phyloP scores from a whole-genome alignment of 2,329 filamentous ascomycete species.

The Diaporthe sp. region DNA sequence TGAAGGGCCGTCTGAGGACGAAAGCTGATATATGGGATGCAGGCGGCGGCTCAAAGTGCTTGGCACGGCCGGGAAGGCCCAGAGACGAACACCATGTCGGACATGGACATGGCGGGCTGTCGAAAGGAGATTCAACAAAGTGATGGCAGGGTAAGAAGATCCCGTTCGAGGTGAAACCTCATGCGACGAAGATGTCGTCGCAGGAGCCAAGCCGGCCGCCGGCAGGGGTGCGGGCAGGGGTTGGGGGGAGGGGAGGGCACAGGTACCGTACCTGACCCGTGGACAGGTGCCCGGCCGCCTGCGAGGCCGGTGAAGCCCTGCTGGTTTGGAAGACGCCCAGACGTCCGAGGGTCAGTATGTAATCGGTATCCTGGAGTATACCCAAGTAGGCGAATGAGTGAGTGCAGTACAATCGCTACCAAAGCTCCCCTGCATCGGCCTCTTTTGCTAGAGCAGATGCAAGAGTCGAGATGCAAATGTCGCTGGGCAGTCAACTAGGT shows the following conservation, averaged over 20 bases:
- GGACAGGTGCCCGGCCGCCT: constrained; percentile 4
- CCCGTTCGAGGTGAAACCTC: constrained; percentile 50
- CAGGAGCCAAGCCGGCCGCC: constrained; percentile 42
- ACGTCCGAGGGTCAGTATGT: constrained; percentile 24
- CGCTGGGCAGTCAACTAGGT: not conserved
- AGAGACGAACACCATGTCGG: constrained; percentile 29
- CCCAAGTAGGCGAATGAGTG: not conserved
- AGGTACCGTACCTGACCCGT: constrained; percentile 12
- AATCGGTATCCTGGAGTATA: not conserved
- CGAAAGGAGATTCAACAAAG: constrained; percentile 29
- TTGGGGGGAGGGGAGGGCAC: constrained; percentile 41
- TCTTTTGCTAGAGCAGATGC: not conserved
- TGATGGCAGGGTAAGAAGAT: constrained; percentile 46
- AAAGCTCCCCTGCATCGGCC: not conserved
- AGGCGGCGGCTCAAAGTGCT: constrained; percentile 26
- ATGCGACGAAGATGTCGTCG: constrained; percentile 47
- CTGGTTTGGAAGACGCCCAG: constrained; percentile 17
- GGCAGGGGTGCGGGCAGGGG: constrained; percentile 31
- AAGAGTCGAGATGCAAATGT: too few relatives aligned
- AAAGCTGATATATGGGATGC: constrained; percentile 39
- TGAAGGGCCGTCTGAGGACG: constrained; percentile 28
- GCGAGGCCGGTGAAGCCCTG: constrained; percentile 8
- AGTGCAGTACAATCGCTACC: not conserved
- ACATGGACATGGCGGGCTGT: constrained; percentile 35
- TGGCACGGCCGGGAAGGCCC: constrained; percentile 35